Evolutionary conservation across 805 yeast genomes (phyloP), one percentile per base, ranked within the genome.

Genomic region (Cyberlindnera misumaiensis): DNA sequence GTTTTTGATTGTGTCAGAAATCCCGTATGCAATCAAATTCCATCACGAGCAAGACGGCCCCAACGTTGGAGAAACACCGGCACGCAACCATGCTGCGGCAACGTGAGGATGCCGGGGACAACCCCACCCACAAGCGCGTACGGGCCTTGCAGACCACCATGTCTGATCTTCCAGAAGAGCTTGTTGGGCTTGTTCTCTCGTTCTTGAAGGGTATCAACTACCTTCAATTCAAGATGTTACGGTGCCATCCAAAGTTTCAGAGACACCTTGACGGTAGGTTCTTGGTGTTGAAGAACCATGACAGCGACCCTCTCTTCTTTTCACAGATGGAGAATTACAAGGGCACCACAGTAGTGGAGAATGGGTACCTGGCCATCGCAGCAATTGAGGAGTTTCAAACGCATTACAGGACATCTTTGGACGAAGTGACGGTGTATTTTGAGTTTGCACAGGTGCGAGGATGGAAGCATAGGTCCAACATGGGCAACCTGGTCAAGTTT

Each of bases 341-440:
- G 12, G 32, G 22, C 32, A 30, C 24, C 8, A 20, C 24, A 20
- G 8, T 20, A 5, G 24, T 20, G 24, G 24, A 20, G 24, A 8
- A 20, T 20, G 24, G 24, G 8, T 5, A 5, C 8, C 5, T 20
- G 12, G 32, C 32, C 25, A 30, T 30, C 13, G 32, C 20, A 5
- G 26, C 15, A 9, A 12, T 32, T 5, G 27, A 22, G 13, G 13
- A 18, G 10, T 32, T 32, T 12, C 34, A 22, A 20, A 15, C 20
- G 10, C 17, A 32, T 9, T 26, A 32, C 27, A n/a, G 13, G 15
- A n/a, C 16, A n/a, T 10, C 10, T 11, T 12, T 20, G 17, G 22
- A 32, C 13, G 34, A 32, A 11, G 12, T 32, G 11, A 32, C 34
- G 20, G 34, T 32, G 12, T 32, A 20, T 13, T 32, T 30, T 16